Evolutionary conservation across 75 land plant genomes (phyloP).

Genomic region (Pseudotsuga menziesii): DNA sequence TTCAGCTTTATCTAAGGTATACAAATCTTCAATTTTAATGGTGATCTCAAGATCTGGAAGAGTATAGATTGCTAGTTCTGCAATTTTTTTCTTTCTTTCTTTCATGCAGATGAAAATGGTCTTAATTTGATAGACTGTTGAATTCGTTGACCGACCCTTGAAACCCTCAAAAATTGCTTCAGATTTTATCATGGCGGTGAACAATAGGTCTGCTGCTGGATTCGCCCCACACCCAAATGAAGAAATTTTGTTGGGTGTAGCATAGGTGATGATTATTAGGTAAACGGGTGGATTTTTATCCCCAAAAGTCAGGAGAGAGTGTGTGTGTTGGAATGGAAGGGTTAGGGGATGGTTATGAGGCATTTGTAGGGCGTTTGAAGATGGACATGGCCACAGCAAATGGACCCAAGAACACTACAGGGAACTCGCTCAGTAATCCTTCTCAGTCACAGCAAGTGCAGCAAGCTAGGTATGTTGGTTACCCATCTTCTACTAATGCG

Average conservation of each 20-base stretch:
- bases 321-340: constrained; percentile 27
- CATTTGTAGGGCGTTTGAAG: constrained; percentile 44
- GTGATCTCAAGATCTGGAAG: constrained; percentile 6
- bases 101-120: not conserved
- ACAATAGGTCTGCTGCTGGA: not conserved
- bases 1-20: not conserved
- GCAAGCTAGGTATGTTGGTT: constrained; percentile 35
- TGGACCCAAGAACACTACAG: constrained; percentile 17
- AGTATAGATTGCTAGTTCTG: not conserved
- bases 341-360: constrained; percentile 42
- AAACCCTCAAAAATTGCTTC: not conserved
- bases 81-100: not conserved
- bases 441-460: constrained; percentile 24
- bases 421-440: constrained; percentile 1
- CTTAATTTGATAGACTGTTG: not conserved
- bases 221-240: not conserved
- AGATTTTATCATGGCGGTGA: not conserved
- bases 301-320: not conserved
- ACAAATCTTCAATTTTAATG: not conserved
- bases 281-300: not conserved
- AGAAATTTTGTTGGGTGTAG: not conserved
- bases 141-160: too few relatives aligned
- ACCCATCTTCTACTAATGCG: constrained; percentile 30
- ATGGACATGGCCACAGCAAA: constrained; percentile 34
- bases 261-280: not conserved